Percentiles rank a stretch among this genome's conserved stretches.
phyloP scores from a whole-genome alignment of 495 filamentous ascomycete genomes.

The Acidomyces sp. region DNA sequence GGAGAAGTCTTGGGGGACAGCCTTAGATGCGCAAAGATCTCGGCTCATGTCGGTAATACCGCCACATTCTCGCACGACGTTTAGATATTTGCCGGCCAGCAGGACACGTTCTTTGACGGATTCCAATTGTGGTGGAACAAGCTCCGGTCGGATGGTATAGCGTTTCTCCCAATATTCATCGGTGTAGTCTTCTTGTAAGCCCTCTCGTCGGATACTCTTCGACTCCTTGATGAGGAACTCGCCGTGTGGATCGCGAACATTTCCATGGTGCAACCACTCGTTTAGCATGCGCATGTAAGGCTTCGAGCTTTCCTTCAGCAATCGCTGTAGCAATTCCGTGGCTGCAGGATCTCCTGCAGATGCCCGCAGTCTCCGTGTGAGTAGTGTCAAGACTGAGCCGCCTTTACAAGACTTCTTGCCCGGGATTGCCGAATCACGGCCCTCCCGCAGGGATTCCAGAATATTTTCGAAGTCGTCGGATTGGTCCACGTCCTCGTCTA shows the following conservation, averaged over 20 bases:
- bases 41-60: slow-evolving; percentile 43
- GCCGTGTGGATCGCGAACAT: slow-evolving; percentile 83
- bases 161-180: slow-evolving; percentile 99
- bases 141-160: slow-evolving; percentile 82
- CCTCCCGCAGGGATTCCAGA: slow-evolving; percentile 64
- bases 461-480: slow-evolving; percentile 80
- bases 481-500: slow-evolving; percentile 70
- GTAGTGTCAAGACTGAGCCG: slow-evolving; percentile 69
- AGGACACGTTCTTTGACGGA: slow-evolving; percentile 86
- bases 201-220: slow-evolving; percentile 82
- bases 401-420: slow-evolving; percentile 91
- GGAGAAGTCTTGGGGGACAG: slow-evolving; percentile 84
- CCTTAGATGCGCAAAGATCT: slow-evolving; percentile 58
- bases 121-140: slow-evolving; percentile 86
- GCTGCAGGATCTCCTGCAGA: slow-evolving; percentile 92
- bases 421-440: slow-evolving; percentile 60
- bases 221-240: slow-evolving; percentile 95
- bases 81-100: slow-evolving; percentile 91
- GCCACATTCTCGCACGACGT: slow-evolving; percentile 92
- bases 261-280: slow-evolving; percentile 94
- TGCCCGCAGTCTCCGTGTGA: slow-evolving; percentile 68
- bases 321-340: slow-evolving; percentile 57
- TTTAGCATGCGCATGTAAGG: slow-evolving; percentile 98
- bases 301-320: slow-evolving; percentile 76
- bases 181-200: slow-evolving; percentile 88